Evolutionary conservation across 305 asterid species (phyloP).

Genomic region (Nicotiana rustica): DNA sequence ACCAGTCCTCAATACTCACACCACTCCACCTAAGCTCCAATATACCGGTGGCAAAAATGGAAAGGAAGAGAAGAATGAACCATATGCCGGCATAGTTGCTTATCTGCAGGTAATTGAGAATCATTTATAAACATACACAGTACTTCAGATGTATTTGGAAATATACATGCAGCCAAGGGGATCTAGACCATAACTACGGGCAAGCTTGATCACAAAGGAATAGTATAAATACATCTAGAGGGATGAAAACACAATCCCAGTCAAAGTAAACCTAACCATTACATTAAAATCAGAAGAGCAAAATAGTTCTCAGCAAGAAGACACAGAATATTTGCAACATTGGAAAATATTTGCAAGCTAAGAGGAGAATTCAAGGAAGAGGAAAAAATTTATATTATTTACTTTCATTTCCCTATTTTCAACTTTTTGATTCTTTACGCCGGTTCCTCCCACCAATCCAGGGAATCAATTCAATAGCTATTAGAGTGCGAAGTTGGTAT

Average conservation of each 20-base stretch:
- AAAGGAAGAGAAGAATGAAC: conserved; percentile 68
- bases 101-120: conserved; percentile 52
- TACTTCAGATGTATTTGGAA: background rate
- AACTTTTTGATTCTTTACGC: background rate
- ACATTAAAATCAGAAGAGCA: conserved; percentile 3
- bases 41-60: conserved; percentile 67
- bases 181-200: background rate
- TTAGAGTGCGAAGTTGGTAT: background rate
- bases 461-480: conserved; percentile 7
- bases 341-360: background rate
- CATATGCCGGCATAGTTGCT: conserved; percentile 80
- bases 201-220: background rate
- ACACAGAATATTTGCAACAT: background rate
- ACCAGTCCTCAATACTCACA: conserved; percentile 70
- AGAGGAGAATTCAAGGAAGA: background rate
- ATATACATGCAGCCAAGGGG: conserved; percentile 8
- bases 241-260: background rate
- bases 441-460: background rate
- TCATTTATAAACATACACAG: conserved; percentile 32
- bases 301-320: background rate
- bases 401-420: background rate
- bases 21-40: conserved; percentile 80
- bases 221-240: background rate
- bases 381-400: background rate
- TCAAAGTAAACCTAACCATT: background rate